Conservation (phyloP, 352 stramenopile genomes). For the Phytophthora agathidicida region DNA sequence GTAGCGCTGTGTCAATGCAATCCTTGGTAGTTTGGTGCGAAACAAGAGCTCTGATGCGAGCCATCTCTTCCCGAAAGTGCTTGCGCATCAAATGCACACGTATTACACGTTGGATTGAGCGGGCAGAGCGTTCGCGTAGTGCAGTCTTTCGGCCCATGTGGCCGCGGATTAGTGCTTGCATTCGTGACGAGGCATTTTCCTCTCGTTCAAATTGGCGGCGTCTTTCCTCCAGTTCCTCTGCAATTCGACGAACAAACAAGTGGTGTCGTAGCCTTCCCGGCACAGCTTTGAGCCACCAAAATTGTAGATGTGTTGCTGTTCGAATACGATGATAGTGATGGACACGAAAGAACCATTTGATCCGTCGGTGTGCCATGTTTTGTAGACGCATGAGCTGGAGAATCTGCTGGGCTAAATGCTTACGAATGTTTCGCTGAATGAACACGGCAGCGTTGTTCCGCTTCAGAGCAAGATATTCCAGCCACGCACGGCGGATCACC, state of each 20-base stretch:
- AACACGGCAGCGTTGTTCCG: slow-evolving; percentile 34
- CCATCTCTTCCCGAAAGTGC: slow-evolving; percentile 44
- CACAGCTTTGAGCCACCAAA: slow-evolving; percentile 69
- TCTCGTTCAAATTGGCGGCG: slow-evolving; percentile 28
- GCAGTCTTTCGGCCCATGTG: slow-evolving; percentile 46
- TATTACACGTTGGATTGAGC: slow-evolving; percentile 49
- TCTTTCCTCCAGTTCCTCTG: slow-evolving; percentile 3
- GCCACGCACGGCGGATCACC: slow-evolving; percentile 51
- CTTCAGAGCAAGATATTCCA: slow-evolving; percentile 28
- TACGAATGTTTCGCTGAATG: slow-evolving; percentile 57
- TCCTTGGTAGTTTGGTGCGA: slow-evolving; percentile 19
- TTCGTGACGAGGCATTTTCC: slow-evolving; percentile 42
- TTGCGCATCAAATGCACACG: slow-evolving; percentile 48
- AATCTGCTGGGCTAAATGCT: slow-evolving; percentile 28
- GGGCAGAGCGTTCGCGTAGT: slow-evolving; percentile 43
- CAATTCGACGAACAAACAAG: slow-evolving; percentile 36
- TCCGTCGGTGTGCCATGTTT: slow-evolving; percentile 63
- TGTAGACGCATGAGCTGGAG: slow-evolving; percentile 40
- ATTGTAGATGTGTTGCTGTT: slow-evolving; percentile 62
- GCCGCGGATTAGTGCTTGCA: slow-evolving; percentile 64
- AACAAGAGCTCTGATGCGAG: slow-evolving; percentile 36
- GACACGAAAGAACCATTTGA: slow-evolving; percentile 83
- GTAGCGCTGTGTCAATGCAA: slow-evolving; percentile 35
- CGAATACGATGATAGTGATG: slow-evolving; percentile 47
- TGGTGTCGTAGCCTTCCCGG: slow-evolving; percentile 54